Conservation (phyloP, 2,329 filamentous ascomycete species). For the Aspergillus udagawae region DNA sequence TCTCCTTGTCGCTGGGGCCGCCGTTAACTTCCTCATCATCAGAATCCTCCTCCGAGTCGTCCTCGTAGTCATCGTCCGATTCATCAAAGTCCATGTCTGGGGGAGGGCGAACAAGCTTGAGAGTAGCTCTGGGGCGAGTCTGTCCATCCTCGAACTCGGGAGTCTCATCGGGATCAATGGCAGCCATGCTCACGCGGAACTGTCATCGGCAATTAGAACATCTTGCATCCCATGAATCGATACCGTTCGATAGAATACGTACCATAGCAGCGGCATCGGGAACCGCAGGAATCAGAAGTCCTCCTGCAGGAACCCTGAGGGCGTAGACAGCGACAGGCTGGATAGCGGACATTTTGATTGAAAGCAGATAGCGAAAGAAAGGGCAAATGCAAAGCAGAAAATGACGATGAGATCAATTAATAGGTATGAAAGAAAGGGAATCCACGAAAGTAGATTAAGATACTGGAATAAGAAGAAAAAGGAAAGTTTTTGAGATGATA, state of each 20-base stretch:
- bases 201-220: slow-evolving; percentile 33
- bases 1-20: slow-evolving; percentile 84
- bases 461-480: slow-evolving; percentile 4
- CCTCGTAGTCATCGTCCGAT: slow-evolving; percentile 50
- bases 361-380: slow-evolving; percentile 5
- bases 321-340: slow-evolving; percentile 79
- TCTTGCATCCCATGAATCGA: neutral
- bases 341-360: slow-evolving; percentile 42
- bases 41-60: slow-evolving; percentile 51
- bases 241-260: slow-evolving; percentile 41
- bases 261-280: slow-evolving; percentile 80
- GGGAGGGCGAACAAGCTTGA: slow-evolving; percentile 82
- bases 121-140: slow-evolving; percentile 69
- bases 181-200: slow-evolving; percentile 99
- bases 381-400: slow-evolving; percentile 12
- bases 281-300: slow-evolving; percentile 73
- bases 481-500: slow-evolving; percentile 9
- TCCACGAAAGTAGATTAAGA: slow-evolving; percentile 3
- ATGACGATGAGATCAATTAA: slow-evolving; percentile 14
- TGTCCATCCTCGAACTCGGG: slow-evolving; percentile 62
- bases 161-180: slow-evolving; percentile 82
- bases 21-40: slow-evolving; percentile 74
- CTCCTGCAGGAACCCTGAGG: slow-evolving; percentile 82
- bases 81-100: slow-evolving; percentile 53
- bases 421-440: neutral